Evolutionary conservation across 148 eudicot species (phyloP).

Genomic region (Amaranthus palmeri): DNA sequence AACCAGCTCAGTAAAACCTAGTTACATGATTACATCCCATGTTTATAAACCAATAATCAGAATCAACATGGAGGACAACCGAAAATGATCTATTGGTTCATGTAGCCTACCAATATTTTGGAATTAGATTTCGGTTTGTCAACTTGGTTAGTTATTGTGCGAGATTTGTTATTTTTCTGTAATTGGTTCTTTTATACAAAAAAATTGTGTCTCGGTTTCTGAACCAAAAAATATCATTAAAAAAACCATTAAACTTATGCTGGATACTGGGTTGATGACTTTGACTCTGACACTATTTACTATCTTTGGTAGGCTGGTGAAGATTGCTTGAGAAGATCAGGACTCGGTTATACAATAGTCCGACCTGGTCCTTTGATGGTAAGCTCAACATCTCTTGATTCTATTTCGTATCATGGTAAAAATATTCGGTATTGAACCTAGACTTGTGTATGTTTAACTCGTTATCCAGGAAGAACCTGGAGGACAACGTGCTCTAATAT

Average conservation of each 20-base stretch:
- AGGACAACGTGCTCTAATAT: conserved; percentile 95
- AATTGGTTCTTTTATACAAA: background rate
- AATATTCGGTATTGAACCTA: background rate
- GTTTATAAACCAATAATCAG: too few relatives aligned
- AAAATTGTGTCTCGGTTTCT: background rate
- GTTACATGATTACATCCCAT: too few relatives aligned
- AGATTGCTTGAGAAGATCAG: conserved; percentile 88
- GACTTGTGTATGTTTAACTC: background rate
- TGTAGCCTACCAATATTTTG: too few relatives aligned
- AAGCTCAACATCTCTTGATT: conserved; percentile 6
- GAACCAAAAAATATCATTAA: too few relatives aligned
- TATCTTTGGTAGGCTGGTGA: conserved; percentile 70
- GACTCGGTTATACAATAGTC: conserved; percentile 92
- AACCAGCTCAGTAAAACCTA: too few relatives aligned
- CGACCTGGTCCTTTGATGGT: conserved; percentile 96
- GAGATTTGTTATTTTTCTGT: too few relatives aligned
- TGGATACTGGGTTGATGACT: too few relatives aligned
- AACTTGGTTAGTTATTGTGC: too few relatives aligned
- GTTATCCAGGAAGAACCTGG: conserved; percentile 90
- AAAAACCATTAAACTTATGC: too few relatives aligned
- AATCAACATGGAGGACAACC: too few relatives aligned
- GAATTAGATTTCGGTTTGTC: too few relatives aligned
- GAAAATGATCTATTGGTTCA: too few relatives aligned
- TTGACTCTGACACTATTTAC: background rate
- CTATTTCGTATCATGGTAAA: background rate